These are phyloP conservation scores for Taphrina pruni DNA, from an alignment of 1,139 yeast genomes.

Conservation along the genomic window DNA sequence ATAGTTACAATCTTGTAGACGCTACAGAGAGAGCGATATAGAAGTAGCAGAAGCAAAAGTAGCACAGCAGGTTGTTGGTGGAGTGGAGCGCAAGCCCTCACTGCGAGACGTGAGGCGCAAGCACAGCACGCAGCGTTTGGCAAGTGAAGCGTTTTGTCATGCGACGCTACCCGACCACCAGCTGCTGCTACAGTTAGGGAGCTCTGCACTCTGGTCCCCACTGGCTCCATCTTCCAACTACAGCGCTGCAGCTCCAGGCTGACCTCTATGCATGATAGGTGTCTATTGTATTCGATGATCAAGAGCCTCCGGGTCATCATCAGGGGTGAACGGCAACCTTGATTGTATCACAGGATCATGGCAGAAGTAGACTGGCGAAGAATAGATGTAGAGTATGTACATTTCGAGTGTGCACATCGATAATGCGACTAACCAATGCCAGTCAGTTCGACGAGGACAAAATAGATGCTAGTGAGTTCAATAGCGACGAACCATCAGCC, in stretches of 20 bases:
- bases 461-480: conserved; percentile 28
- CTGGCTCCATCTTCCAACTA: conserved; percentile 3
- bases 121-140: conserved; percentile 1
- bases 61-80: not conserved
- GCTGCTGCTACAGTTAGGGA: not conserved
- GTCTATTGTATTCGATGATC: too few species aligned
- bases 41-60: too few species aligned
- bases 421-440: not conserved
- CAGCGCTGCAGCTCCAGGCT: too few species aligned
- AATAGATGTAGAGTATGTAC: conserved; percentile 30
- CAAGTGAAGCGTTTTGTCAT: not conserved
- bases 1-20: too few species aligned
- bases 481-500: conserved; percentile 8
- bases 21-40: not conserved
- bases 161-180: not conserved
- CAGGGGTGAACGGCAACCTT: too few species aligned
- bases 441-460: conserved; percentile 39
- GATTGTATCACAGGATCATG: not conserved
- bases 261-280: too few species aligned
- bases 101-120: conserved; percentile 22
- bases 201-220: conserved; percentile 11
- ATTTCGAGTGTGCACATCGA: not conserved
- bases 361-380: conserved; percentile 41
- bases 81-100: conserved; percentile 8
- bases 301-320: too few species aligned